A percentile compares a stretch with the other conserved stretches of the same genome.
Conservation (phyloP, 2,329 filamentous ascomycete species). For the Thielaviopsis populi region DNA sequence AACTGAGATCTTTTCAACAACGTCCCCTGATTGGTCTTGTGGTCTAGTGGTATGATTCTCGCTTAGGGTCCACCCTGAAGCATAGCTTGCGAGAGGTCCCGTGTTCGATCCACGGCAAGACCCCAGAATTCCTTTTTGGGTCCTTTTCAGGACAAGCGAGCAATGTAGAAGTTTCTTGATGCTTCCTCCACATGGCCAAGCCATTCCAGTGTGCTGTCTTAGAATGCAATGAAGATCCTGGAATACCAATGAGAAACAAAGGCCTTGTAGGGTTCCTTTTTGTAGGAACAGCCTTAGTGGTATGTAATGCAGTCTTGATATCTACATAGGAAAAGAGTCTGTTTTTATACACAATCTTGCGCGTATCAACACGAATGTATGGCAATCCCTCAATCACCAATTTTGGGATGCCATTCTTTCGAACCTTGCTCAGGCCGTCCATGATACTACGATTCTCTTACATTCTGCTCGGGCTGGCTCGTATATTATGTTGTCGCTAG, state of each 20-base stretch:
- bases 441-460: too few species aligned
- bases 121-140: conserved; percentile 1
- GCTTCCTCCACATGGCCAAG: not conserved
- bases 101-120: conserved; percentile 20
- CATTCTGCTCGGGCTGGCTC: too few species aligned
- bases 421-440: not conserved
- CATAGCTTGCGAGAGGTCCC: conserved; percentile 20
- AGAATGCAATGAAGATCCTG: not conserved
- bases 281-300: too few species aligned
- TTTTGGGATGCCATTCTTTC: too few species aligned
- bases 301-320: too few species aligned
- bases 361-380: too few species aligned
- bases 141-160: too few species aligned
- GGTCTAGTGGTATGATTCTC: conserved; percentile 59
- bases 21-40: conserved; percentile 26
- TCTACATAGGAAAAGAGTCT: too few species aligned
- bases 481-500: not conserved
- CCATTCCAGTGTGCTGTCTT: not conserved
- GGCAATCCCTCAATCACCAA: too few species aligned
- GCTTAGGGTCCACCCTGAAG: conserved; percentile 41
- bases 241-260: not conserved
- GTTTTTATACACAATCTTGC: too few species aligned
- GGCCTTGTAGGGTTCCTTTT: too few species aligned
- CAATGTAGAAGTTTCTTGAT: not conserved
- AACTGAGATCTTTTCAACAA: too few species aligned